These are phyloP conservation scores for Flaveria linearis DNA, from an alignment of 129 eudicot species.

Conservation along the genomic window DNA sequence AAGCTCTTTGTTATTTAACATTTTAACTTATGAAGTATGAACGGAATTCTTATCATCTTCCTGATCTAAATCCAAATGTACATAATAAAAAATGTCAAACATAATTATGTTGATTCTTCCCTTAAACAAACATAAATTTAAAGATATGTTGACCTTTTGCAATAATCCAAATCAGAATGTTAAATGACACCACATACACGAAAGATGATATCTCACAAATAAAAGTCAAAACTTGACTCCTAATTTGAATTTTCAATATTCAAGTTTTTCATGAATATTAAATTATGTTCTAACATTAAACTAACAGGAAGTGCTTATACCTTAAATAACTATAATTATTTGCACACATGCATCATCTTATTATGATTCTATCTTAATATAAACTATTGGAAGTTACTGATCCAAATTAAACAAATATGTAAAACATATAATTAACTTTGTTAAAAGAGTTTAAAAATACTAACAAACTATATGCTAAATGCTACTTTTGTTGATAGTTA, in stretches of 20 bases:
- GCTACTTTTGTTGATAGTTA: too few species aligned
- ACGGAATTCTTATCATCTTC: neutral
- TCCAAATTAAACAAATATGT: neutral
- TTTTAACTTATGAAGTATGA: too few species aligned
- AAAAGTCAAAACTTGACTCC: conserved; percentile 21
- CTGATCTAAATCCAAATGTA: too few species aligned
- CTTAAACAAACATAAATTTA: neutral
- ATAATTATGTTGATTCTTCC: neutral
- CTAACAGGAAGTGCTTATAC: too few species aligned
- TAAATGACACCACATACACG: conserved; percentile 16
- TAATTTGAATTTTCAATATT: neutral
- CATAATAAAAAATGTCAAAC: too few species aligned
- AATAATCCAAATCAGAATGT: conserved; percentile 22
- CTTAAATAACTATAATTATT: neutral
- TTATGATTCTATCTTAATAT: neutral
- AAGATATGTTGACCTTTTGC: conserved; percentile 25
- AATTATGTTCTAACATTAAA: neutral
- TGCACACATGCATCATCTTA: neutral
- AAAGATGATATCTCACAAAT: conserved; percentile 3
- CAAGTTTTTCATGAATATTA: neutral
- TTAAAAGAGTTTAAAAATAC: neutral
- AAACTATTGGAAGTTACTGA: neutral
- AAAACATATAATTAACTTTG: neutral
- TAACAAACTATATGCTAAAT: too few species aligned
- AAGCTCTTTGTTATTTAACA: too few species aligned